Percentiles rank a stretch among this genome's conserved stretches.
Conservation (phyloP, 1,284 basidiomycete species). For the Golubevia pallescens region DNA sequence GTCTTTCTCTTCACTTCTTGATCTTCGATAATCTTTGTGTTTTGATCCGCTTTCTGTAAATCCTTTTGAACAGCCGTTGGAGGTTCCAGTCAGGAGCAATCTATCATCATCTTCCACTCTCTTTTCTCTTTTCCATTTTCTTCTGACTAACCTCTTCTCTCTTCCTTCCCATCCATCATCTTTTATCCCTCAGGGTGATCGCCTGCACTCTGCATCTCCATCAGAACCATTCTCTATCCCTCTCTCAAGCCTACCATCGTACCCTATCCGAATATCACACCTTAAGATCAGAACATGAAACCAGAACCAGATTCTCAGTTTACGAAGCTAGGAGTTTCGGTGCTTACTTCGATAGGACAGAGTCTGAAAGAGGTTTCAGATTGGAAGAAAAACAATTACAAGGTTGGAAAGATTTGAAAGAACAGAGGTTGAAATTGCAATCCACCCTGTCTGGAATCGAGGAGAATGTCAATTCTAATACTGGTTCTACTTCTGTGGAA, state of each 20-base stretch:
- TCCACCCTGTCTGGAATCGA: too few species aligned
- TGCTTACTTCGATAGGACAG: conserved; percentile 33
- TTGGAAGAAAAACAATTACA: conserved; percentile 3
- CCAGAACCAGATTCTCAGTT: conserved; percentile 43
- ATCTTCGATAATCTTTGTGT: conserved; percentile 1
- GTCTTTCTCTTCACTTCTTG: too few species aligned
- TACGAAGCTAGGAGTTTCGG: conserved; percentile 53
- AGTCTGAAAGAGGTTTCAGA: conserved; percentile 2
- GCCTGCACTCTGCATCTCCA: conserved; percentile 48
- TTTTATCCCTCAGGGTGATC: conserved; percentile 27
- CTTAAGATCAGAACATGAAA: conserved; percentile 44
- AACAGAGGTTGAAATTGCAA: too few species aligned
- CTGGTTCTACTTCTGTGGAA: too few species aligned
- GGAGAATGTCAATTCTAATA: too few species aligned
- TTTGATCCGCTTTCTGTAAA: background rate
- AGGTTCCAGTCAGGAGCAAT: background rate
- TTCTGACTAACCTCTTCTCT: background rate
- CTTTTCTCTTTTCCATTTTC: background rate
- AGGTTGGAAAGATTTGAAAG: background rate
- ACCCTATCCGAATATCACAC: conserved; percentile 37
- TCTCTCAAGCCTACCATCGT: conserved; percentile 59
- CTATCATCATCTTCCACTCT: background rate
- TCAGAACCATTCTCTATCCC: conserved; percentile 39
- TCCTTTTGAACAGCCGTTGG: background rate
- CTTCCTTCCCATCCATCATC: background rate